Base-by-base conservation (phyloP, 208 protist genomes). In the Leishmania lainsoni region DNA sequence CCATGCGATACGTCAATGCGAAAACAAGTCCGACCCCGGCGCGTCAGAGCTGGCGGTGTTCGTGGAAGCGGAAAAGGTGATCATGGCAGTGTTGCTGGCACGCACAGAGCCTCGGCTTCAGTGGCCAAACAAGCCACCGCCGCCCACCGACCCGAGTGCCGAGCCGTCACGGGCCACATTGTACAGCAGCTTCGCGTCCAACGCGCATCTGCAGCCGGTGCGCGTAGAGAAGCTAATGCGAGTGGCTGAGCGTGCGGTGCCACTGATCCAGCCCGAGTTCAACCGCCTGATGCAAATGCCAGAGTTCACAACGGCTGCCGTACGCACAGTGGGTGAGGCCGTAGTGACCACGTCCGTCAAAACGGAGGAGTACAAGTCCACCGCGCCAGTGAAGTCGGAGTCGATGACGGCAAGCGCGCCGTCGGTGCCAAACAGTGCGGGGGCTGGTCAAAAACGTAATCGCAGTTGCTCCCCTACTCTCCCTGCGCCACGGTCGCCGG, bases 201-300 rank as follows among this genome's bases (percentile, higher is more conserved):
- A 76, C 32, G 91, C 93, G 0, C 90, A 92, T 69, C 83, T 96
- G 20, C 85, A 89, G n/a, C 78, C 82, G 52, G 48, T 81, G 52
- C 91, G 90, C 49, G 87, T 96, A 29, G 82, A 85, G 65, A 89
- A 86, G 65, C 58, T 95, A 1, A 94, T 96, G 91, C 85, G 91
- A 5, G 81, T 82, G 0, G 88, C 84, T 16, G 70, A 71, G 66
- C 66, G 76, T 61, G 76, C 76, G 26, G 49, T 90, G 76, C 75
- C 76, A 3, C 75, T 74, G n/a, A 85, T 95, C 32, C 69, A 79
- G 66, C 73, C 59, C 16, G 83, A 82, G 22, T 93, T 95, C 75
- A 48, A 86, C 17, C 82, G 73, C 5, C 78, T 81, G 1, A 66
- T 85, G 51, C 54, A 51, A 26, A 58, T 35, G 49, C 82, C 77